phyloP scores from a whole-genome alignment of 2,329 filamentous ascomycete genomes.

The Colletotrichum graminicola region DNA sequence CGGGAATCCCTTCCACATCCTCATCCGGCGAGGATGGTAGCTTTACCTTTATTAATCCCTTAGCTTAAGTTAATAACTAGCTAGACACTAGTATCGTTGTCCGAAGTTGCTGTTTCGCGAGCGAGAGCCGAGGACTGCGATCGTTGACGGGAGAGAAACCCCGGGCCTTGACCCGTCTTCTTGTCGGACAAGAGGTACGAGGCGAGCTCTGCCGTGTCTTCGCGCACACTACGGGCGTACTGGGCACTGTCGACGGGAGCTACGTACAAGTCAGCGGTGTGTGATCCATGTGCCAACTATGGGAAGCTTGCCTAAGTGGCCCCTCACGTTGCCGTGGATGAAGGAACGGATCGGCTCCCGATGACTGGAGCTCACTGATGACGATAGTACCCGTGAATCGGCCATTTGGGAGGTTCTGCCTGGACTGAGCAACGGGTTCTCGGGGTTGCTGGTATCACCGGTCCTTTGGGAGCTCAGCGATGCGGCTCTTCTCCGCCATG shows the following conservation, averaged over 20 bases:
- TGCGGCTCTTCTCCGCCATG: conserved; percentile 58
- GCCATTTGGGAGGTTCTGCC: conserved; percentile 42
- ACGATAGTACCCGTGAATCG: conserved; percentile 53
- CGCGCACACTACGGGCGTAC: conserved; percentile 82
- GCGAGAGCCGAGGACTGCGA: conserved; percentile 51
- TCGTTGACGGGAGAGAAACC: conserved; percentile 58
- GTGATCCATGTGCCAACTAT: conserved; percentile 11
- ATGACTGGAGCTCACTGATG: conserved; percentile 55
- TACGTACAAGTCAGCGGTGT: conserved; percentile 4
- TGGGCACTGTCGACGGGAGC: conserved; percentile 75
- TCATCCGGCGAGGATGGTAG: conserved; percentile 59
- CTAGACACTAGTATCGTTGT: no score
- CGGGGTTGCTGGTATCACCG: conserved; percentile 44
- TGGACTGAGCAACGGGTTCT: conserved; percentile 42
- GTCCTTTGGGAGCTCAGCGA: conserved; percentile 43
- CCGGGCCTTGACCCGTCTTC: conserved; percentile 57
- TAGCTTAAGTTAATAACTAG: no score
- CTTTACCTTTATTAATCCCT: no score
- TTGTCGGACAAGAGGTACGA: conserved; percentile 81
- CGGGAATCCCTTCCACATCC: conserved; percentile 45
- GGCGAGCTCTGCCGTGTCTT: conserved; percentile 89
- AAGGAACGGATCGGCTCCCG: conserved; percentile 79
- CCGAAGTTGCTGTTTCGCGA: conserved; percentile 46
- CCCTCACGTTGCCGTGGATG: conserved; percentile 74
- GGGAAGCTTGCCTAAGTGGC: conserved; percentile 64